Base-by-base conservation (phyloP, 2,329 filamentous ascomycete species). In the Colletotrichum sp. region DNA sequence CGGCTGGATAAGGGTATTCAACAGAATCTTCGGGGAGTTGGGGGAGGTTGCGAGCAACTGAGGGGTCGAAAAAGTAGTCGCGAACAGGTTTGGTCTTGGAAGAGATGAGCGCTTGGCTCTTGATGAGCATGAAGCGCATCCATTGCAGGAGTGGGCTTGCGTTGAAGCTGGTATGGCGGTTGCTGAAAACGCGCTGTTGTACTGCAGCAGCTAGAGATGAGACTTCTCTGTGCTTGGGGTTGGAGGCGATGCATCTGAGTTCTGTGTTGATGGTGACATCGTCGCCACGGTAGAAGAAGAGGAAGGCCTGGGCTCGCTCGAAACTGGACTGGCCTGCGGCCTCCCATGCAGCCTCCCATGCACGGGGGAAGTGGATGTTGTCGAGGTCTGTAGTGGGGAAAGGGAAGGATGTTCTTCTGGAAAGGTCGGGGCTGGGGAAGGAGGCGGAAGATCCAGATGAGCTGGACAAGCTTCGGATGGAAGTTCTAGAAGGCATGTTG, bases 91-190 rank as follows among this genome's bases (percentile, higher is more conserved):
- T 61, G 6, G 59, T 61, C 19, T 61, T 61, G 4, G 59, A 61
- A n/a, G 59, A 34, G 19, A 32, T 32, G 6, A n/a, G 12, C 2
- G 27, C 27, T 32, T 34, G 59, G 59, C 12, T 34, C 19, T 61
- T 61, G 11, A 34, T 61, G 27, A 61, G 30, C 16, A 61, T 22
- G 12, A 61, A 61, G 59, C 83, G 83, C 48, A 84, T 77, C 27
- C 80, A 80, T 69, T 84, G 83, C 25, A 84, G 76, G 19, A 85
- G 69, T 1, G 82, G 81, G 4, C 80, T 83, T 4, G 80, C 74
- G 13, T 71, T 73, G 72, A 84, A 85, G 1, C 79, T 79, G 27
- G 77, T 77, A 70, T 84, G 83, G 5, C 80, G 79, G 67, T 80
- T 77, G 7, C 78, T 79, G 57, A 82, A 83, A 30, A 85, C 75